phyloP scores from a whole-genome alignment of 139 green algal genomes.

The Mesotaenium endlicherianum region DNA sequence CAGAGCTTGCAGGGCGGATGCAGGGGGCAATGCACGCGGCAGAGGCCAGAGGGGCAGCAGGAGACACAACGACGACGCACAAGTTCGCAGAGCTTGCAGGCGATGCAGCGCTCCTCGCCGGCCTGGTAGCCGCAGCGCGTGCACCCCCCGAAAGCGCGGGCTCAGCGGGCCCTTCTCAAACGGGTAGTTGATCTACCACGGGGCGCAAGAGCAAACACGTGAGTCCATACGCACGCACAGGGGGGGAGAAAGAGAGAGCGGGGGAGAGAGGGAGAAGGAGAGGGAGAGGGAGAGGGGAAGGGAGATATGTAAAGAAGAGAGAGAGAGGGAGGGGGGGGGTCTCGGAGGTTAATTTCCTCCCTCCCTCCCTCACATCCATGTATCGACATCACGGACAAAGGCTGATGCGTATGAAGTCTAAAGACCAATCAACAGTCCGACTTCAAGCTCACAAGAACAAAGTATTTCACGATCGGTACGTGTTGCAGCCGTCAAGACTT shows the following conservation, averaged over 20 bases:
- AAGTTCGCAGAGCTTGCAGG: conserved; percentile 99
- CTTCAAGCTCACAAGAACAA: neutral
- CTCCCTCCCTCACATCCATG: neutral
- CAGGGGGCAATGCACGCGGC: neutral
- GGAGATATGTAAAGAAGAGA: too few relatives aligned
- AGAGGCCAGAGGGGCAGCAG: neutral
- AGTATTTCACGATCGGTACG: too few relatives aligned
- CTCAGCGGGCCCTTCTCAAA: conserved; percentile 97
- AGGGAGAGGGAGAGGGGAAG: too few relatives aligned
- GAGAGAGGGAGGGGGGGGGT: neutral
- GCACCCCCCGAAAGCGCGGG: conserved; percentile 96
- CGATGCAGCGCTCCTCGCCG: conserved; percentile 98
- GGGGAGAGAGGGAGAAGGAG: too few relatives aligned
- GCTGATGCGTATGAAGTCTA: neutral
- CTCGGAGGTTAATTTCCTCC: neutral
- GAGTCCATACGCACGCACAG: too few relatives aligned
- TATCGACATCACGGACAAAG: too few relatives aligned
- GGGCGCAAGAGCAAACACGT: too few relatives aligned
- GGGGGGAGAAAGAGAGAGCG: too few relatives aligned
- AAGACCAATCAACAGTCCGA: neutral
- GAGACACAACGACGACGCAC: conserved; percentile 64
- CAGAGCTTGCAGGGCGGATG: neutral
- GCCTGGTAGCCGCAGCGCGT: conserved; percentile 93
- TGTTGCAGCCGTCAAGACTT: too few relatives aligned
- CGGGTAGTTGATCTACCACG: conserved; percentile 99